Percentiles rank a stretch among this genome's conserved stretches.
Conservation (phyloP, 108 stramenopile species). For the Parietichytrium sp. region DNA sequence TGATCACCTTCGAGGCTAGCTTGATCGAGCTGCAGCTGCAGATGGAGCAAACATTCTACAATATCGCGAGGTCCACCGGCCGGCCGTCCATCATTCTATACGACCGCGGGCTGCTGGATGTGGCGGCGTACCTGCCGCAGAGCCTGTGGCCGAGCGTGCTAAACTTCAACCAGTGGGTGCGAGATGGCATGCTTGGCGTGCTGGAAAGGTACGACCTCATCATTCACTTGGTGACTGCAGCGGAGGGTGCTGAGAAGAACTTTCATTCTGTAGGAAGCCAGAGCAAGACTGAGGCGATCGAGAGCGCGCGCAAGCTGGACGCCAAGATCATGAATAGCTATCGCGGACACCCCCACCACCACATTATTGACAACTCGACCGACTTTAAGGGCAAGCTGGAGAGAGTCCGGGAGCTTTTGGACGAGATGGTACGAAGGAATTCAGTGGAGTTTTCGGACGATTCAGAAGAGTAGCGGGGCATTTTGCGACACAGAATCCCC, state of each 20-base stretch:
- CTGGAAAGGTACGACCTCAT: constrained; percentile 47
- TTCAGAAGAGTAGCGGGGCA: no score
- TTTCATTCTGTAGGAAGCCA: neutral
- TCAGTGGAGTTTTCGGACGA: no score
- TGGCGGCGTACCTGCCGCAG: constrained; percentile 43
- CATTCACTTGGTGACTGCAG: constrained; percentile 47
- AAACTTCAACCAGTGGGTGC: constrained; percentile 32
- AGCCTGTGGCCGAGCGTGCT: constrained; percentile 40
- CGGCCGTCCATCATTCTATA: constrained; percentile 27
- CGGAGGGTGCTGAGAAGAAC: constrained; percentile 38
- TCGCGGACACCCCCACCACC: constrained; percentile 36
- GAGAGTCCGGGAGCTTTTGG: neutral
- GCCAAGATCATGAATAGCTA: neutral
- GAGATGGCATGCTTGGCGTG: neutral
- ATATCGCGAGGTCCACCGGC: neutral
- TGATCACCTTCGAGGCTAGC: constrained; percentile 40
- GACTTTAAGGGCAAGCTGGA: constrained; percentile 27
- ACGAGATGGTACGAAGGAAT: constrained; percentile 19
- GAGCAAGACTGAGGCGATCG: neutral
- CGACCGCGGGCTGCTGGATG: constrained; percentile 46
- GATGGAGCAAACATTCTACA: constrained; percentile 44
- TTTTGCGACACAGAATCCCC: no score
- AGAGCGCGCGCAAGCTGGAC: neutral
- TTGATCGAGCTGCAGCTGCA: constrained; percentile 46
- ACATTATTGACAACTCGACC: neutral